Base-by-base conservation (phyloP, 148 eudicot genomes). In the Polygonum aviculare region DNA sequence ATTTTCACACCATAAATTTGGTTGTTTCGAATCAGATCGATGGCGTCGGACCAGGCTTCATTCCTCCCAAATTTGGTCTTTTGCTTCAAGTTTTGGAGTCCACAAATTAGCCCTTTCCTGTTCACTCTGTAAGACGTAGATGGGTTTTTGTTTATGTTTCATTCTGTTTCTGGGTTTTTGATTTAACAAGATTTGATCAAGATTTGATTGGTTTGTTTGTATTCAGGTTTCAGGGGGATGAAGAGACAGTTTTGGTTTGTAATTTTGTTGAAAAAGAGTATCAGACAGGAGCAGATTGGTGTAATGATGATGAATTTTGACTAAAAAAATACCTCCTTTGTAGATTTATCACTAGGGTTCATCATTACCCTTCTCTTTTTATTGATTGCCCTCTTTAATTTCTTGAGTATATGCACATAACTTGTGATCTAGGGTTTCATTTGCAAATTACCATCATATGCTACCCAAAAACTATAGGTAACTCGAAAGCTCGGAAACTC, bases 21-120 rank as follows among this genome's bases (percentile, higher is more conserved):
- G 9, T 67, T 7, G 10, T 55, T 44, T 11, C 31, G 0, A 38
- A 12, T 35, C 72, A 15, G 36, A 73, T 47, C 52, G 75, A 36
- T 19, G 75, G 45, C 54, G 75, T 72, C 75, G 75, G 75, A 72
- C 75, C 75, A 72, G 75, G 75, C 75, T 72, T 72, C 75, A 48
- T 72, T 72, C 54, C 75, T 52, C 69, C 54, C 75, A 19, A 72
- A 70, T 2, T 72, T 41, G 31, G 9, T 12, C 40, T 48, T 12
- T 3, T 72, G 38, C 52, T 36, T 22, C 44, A 14, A 10, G 18
- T 16, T n/a, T n/a, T 16, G 1, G 3, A 60, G 11, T 15, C 59
- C 59, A 51, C 5, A 51, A 51, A 44, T 44, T 44, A 44, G 14
- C 38, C 2, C 26, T 60, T 60, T 60, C 36, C 26, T 12, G 26